phyloP scores from a whole-genome alignment of 2,329 filamentous ascomycete genomes.

The Ramularia endophylla region DNA sequence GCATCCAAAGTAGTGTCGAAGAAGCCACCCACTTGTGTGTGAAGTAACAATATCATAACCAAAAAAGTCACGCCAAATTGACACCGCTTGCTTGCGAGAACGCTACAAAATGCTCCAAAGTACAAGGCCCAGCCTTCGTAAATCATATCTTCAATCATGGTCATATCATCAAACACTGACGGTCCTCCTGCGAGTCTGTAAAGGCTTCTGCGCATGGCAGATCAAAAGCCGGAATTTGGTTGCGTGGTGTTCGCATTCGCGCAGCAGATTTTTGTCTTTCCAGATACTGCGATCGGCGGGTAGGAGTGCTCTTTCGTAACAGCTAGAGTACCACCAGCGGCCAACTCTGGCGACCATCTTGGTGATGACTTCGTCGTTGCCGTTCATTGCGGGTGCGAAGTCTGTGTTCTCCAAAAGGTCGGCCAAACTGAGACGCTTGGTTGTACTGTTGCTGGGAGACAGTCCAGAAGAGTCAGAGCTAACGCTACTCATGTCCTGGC shows the following conservation, averaged over 20 bases:
- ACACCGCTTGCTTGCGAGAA: conserved; percentile 13
- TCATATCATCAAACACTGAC: conserved; percentile 39
- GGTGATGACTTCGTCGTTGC: conserved; percentile 74
- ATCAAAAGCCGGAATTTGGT: conserved; percentile 89
- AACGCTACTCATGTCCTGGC: conserved; percentile 27
- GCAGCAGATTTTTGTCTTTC: conserved; percentile 65
- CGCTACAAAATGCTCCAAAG: conserved; percentile 10
- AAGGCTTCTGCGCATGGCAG: conserved; percentile 79
- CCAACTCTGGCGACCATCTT: conserved; percentile 89
- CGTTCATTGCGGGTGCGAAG: conserved; percentile 27
- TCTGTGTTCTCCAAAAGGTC: conserved; percentile 35
- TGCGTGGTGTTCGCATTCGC: conserved; percentile 79
- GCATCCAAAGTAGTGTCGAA: not conserved
- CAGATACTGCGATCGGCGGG: conserved; percentile 62
- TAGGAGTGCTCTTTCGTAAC: conserved; percentile 63
- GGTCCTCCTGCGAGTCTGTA: conserved; percentile 41
- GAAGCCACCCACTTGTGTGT: not conserved
- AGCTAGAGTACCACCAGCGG: conserved; percentile 92
- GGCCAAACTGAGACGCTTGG: conserved; percentile 18
- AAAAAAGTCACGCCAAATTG: not conserved
- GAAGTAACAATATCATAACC: not conserved
- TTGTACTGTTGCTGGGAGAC: no score
- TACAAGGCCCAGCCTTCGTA: conserved; percentile 17
- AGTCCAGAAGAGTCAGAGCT: conserved; percentile 20
- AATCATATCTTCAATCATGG: not conserved